These are phyloP conservation scores for Oleoguttula mirabilis DNA, from an alignment of 495 filamentous ascomycete species.

Conservation along the genomic window DNA sequence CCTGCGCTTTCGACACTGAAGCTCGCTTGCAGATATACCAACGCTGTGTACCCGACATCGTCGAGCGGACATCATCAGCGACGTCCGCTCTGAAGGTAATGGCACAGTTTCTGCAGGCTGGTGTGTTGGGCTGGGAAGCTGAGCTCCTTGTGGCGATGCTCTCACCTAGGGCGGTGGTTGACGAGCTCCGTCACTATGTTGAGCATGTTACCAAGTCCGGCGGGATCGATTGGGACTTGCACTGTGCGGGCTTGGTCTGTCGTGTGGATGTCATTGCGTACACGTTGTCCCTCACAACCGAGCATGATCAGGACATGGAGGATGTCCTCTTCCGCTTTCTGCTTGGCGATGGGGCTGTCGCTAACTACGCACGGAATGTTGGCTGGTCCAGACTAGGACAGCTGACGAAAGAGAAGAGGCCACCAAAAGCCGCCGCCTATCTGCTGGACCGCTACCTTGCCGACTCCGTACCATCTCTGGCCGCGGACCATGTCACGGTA, in stretches of 20 bases:
- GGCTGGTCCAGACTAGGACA: neutral
- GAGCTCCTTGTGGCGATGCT: constrained; percentile 1
- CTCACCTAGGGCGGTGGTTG: constrained; percentile 14
- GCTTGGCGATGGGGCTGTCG: neutral
- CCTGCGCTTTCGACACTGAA: neutral
- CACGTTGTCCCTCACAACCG: neutral
- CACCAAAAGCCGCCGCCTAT: neutral
- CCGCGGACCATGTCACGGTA: too few relatives aligned
- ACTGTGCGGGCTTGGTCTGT: neutral
- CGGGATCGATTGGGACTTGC: neutral
- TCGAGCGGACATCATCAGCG: neutral
- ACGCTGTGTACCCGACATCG: constrained; percentile 8
- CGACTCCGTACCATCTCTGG: too few relatives aligned
- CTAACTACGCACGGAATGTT: neutral
- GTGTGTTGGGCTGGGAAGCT: neutral
- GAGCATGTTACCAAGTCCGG: neutral
- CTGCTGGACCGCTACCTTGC: neutral
- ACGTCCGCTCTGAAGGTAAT: constrained; percentile 4
- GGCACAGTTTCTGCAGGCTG: neutral
- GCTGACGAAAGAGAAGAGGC: neutral
- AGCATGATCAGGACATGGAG: neutral
- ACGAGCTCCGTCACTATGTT: constrained; percentile 24
- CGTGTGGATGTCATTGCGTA: neutral
- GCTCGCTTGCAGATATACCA: constrained; percentile 7
- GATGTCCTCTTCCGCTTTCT: neutral